phyloP scores from a whole-genome alignment of 495 filamentous ascomycete genomes.

The Podospora conica region DNA sequence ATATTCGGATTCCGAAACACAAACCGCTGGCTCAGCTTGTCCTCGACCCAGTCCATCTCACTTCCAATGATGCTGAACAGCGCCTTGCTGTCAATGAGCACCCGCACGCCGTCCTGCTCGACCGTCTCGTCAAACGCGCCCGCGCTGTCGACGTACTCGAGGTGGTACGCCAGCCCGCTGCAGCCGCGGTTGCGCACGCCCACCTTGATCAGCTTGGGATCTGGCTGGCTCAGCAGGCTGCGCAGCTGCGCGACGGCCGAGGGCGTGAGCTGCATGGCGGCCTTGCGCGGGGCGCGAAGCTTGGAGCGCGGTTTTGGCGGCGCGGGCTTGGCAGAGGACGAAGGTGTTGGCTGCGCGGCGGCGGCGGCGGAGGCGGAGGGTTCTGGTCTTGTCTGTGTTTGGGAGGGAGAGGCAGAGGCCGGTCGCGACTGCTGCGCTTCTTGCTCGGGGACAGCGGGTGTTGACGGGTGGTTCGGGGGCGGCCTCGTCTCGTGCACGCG shows the following conservation, averaged over 20 bases:
- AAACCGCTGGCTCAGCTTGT: constrained; percentile 83
- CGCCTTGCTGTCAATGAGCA: constrained; percentile 93
- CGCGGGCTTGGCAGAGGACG: neutral
- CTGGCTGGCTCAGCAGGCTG: constrained; percentile 67
- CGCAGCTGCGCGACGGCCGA: constrained; percentile 70
- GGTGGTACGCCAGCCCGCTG: constrained; percentile 88
- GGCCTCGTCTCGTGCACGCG: constrained; percentile 50
- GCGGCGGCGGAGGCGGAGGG: neutral
- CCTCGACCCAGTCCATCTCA: constrained; percentile 99
- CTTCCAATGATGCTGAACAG: constrained; percentile 96
- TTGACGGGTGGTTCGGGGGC: constrained; percentile 27
- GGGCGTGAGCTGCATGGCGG: constrained; percentile 80
- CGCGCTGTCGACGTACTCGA: constrained; percentile 91
- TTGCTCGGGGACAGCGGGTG: constrained; percentile 42
- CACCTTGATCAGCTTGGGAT: constrained; percentile 86
- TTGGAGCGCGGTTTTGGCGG: constrained; percentile 38
- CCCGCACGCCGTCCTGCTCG: constrained; percentile 92
- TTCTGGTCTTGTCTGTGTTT: neutral
- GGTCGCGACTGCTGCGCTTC: constrained; percentile 60
- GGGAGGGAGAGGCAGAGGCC: constrained; percentile 16
- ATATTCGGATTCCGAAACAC: constrained; percentile 97
- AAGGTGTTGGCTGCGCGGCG: neutral
- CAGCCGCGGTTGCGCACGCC: constrained; percentile 95
- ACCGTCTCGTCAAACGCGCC: constrained; percentile 85
- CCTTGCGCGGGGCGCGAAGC: constrained; percentile 72